Percentiles rank a stretch among this genome's conserved stretches.
phyloP scores from a whole-genome alignment of 306 rosid genomes.

The Amphicarpaea edgeworthii region DNA sequence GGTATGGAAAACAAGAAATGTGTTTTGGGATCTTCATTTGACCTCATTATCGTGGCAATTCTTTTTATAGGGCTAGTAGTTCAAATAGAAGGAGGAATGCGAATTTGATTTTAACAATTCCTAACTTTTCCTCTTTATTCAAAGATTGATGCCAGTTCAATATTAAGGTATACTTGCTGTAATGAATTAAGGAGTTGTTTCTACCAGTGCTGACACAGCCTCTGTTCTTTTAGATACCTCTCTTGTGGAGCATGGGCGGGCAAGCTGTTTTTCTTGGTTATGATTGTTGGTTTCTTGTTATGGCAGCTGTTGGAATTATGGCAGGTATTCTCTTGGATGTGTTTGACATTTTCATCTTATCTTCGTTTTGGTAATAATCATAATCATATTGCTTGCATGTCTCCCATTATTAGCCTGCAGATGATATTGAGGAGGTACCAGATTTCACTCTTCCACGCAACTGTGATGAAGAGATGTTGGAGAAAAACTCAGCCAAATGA shows the following conservation, averaged over 20 bases:
- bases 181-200: conserved; percentile 16
- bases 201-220: conserved; percentile 34
- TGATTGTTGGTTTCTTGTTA: conserved; percentile 80
- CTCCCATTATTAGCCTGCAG: conserved; percentile 64
- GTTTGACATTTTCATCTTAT: conserved; percentile 16
- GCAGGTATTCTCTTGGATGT: conserved; percentile 61
- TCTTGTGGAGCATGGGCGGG: conserved; percentile 92
- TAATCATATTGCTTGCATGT: conserved; percentile 13
- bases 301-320: conserved; percentile 77
- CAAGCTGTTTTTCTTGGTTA: conserved; percentile 86
- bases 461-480: conserved; percentile 44
- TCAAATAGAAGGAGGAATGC: conserved; percentile 12
- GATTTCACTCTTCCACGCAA: conserved; percentile 53
- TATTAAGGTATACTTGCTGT: background rate
- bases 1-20: background rate
- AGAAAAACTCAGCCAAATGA: conserved; percentile 18
- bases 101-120: conserved; percentile 5
- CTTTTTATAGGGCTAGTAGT: conserved; percentile 22
- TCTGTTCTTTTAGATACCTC: conserved; percentile 68
- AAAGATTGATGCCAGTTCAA: conserved; percentile 17
- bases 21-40: conserved; percentile 5
- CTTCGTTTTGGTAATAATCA: background rate
- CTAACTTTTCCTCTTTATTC: conserved; percentile 18
- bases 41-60: background rate
- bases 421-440: conserved; percentile 70